Conservation (phyloP, 441 rosid species). For the Metrosideros polymorpha region DNA sequence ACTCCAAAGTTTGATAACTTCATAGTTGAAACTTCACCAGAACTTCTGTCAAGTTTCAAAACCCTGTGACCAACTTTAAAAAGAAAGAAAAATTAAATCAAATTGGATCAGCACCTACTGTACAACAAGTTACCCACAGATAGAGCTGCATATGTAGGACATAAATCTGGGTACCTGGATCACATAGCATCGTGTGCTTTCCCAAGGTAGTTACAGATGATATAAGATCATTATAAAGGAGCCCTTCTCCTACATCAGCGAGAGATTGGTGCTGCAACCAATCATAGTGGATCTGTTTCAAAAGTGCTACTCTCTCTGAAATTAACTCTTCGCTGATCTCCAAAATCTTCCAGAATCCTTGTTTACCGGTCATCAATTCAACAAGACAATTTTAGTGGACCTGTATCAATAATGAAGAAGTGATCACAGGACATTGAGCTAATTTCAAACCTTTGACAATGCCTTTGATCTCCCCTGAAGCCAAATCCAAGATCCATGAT, state of each 20-base stretch:
- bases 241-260: constrained; percentile 20
- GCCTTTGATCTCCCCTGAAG: constrained; percentile 64
- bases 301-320: constrained; percentile 46
- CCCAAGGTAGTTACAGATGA: constrained; percentile 50
- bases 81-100: background rate
- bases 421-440: background rate
- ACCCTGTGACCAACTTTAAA: constrained; percentile 72
- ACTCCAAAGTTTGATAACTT: constrained; percentile 62
- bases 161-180: constrained; percentile 39
- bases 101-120: background rate
- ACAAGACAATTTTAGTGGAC: constrained; percentile 16
- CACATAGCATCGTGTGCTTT: constrained; percentile 44
- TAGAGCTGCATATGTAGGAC: background rate
- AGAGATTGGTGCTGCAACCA: constrained; percentile 44
- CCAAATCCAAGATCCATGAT: constrained; percentile 62
- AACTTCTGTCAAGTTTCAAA: constrained; percentile 44
- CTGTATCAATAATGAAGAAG: background rate
- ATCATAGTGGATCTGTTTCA: constrained; percentile 49
- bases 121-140: background rate
- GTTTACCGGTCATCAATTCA: background rate
- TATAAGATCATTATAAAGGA: constrained; percentile 35
- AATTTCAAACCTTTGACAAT: constrained; percentile 52
- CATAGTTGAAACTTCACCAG: constrained; percentile 49
- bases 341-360: constrained; percentile 50
- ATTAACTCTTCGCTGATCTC: constrained; percentile 46